Conservation (phyloP, 352 stramenopile genomes). For the Thalassiosira mediterranea region DNA sequence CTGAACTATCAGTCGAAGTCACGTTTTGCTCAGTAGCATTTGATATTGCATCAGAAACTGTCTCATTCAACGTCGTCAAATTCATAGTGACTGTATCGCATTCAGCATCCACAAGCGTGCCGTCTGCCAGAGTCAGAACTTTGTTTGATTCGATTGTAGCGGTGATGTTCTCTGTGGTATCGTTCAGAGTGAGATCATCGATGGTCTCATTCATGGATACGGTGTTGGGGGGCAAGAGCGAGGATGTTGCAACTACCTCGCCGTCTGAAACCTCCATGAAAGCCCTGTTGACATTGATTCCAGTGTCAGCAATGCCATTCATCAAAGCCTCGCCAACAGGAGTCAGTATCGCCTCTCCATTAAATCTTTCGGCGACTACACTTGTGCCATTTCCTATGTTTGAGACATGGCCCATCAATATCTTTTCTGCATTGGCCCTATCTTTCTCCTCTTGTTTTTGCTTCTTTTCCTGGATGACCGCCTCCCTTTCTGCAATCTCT, state of each 20-base stretch:
- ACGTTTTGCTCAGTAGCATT: constrained; percentile 18
- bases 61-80: constrained; percentile 20
- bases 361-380: constrained; percentile 22
- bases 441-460: constrained; percentile 56
- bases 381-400: constrained; percentile 42
- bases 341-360: constrained; percentile 38
- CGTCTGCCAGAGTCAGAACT: constrained; percentile 52
- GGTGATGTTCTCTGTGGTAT: background rate
- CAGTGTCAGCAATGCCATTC: constrained; percentile 17
- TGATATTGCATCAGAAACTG: constrained; percentile 15
- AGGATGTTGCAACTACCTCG: constrained; percentile 31
- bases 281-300: constrained; percentile 25
- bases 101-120: constrained; percentile 38
- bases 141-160: constrained; percentile 38
- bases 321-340: constrained; percentile 34
- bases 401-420: constrained; percentile 36
- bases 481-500: constrained; percentile 61
- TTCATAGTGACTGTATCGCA: constrained; percentile 20
- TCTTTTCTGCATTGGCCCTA: constrained; percentile 28
- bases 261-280: constrained; percentile 50
- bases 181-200: background rate
- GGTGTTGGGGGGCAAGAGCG: constrained; percentile 29
- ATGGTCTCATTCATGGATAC: constrained; percentile 12
- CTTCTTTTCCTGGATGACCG: constrained; percentile 48
- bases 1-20: background rate